phyloP scores from a whole-genome alignment of 805 yeast genomes.

The Alloascoidea africana region DNA sequence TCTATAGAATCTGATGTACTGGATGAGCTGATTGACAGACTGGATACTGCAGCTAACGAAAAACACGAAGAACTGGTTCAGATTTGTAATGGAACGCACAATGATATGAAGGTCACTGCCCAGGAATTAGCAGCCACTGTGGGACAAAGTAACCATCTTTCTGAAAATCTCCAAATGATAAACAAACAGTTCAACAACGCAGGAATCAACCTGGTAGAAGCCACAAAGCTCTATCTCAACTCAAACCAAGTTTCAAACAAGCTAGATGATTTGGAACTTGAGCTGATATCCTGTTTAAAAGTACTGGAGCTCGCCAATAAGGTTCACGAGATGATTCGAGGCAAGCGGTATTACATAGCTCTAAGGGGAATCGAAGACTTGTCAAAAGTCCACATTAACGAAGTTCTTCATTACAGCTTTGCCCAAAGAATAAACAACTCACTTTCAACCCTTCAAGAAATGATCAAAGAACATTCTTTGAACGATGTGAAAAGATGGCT shows the following conservation, averaged over 20 bases:
- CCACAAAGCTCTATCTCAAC: neutral
- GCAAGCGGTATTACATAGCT: constrained; percentile 56
- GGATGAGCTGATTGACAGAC: constrained; percentile 28
- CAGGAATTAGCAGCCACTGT: neutral
- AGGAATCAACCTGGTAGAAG: neutral
- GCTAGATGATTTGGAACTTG: neutral
- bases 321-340: constrained; percentile 53
- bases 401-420: constrained; percentile 1
- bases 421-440: neutral
- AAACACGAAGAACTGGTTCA: constrained; percentile 38
- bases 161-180: neutral
- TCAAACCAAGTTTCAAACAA: neutral
- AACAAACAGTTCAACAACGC: neutral
- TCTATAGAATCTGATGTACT: constrained; percentile 34
- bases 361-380: constrained; percentile 14
- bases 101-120: neutral
- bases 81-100: constrained; percentile 10
- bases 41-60: constrained; percentile 30
- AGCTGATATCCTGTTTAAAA: constrained; percentile 33
- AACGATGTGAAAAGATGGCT: neutral
- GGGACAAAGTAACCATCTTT: neutral
- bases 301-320: constrained; percentile 63
- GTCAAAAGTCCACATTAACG: neutral
- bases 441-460: neutral
- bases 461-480: neutral